Conservation (phyloP, 2,329 filamentous ascomycete genomes). For the Cladosporium sp. region DNA sequence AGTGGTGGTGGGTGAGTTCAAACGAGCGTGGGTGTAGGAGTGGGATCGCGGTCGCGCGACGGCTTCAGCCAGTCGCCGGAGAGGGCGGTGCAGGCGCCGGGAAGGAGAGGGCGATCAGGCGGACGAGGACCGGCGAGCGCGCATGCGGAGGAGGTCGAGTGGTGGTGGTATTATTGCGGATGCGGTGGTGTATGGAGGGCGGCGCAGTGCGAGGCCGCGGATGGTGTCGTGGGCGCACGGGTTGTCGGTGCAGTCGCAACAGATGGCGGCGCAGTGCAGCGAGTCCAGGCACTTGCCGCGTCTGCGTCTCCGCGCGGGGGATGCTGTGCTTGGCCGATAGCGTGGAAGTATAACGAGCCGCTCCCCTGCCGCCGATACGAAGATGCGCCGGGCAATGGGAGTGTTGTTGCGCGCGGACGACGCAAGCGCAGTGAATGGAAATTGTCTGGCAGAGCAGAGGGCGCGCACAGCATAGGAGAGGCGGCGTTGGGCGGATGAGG, state of each 20-base stretch:
- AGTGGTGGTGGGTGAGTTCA: conserved; percentile 1
- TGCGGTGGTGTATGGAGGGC: neutral
- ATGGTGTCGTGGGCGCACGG: neutral
- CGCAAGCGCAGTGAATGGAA: too few species aligned
- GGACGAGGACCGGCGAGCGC: neutral
- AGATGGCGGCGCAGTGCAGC: conserved; percentile 2
- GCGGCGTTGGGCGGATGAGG: neutral
- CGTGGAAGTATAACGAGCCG: conserved; percentile 2
- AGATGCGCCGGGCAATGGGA: neutral
- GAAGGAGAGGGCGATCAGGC: neutral
- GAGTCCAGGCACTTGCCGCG: conserved; percentile 5
- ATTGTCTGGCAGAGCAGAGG: too few species aligned
- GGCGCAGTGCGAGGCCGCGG: neutral
- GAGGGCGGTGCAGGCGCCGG: neutral
- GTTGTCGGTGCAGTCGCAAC: neutral
- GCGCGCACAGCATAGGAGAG: neutral
- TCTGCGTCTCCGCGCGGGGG: neutral
- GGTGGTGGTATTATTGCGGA: neutral
- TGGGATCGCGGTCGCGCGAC: neutral
- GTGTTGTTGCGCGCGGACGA: neutral
- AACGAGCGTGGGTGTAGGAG: conserved; percentile 14
- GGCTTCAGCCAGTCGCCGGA: neutral
- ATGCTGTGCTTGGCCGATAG: neutral
- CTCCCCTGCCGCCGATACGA: conserved; percentile 4
- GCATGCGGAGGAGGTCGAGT: neutral